A percentile compares a stretch with the other conserved stretches of the same genome.
Evolutionary conservation across 2,329 filamentous ascomycete genomes (phyloP).

Genomic region (Colletotrichum eremochloae): DNA sequence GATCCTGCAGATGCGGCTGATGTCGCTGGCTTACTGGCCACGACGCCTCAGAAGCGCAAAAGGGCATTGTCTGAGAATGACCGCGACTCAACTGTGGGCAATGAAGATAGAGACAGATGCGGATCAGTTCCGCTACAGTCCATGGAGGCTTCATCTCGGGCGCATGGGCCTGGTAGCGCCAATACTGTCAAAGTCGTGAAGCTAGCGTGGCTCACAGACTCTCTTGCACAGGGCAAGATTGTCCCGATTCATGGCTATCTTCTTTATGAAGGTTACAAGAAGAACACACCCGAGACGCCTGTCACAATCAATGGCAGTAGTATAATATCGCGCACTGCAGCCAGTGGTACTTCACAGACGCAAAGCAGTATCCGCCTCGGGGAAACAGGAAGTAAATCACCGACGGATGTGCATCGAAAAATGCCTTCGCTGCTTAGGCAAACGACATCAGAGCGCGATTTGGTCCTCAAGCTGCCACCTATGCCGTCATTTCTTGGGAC

Average conservation of each 20-base stretch:
- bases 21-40: not conserved
- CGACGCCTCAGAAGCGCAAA: not conserved
- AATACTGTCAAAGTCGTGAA: conserved; percentile 65
- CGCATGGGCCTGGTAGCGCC: conserved; percentile 42
- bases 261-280: conserved; percentile 64
- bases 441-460: conserved; percentile 84
- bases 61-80: conserved; percentile 42
- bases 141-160: not conserved
- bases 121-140: not conserved
- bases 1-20: conserved; percentile 57
- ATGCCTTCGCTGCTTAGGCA: conserved; percentile 68
- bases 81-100: conserved; percentile 45
- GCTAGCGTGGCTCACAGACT: conserved; percentile 70
- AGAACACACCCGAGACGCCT: not conserved
- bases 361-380: not conserved
- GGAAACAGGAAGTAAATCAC: not conserved
- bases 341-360: not conserved
- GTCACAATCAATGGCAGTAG: conserved; percentile 34
- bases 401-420: not conserved
- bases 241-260: conserved; percentile 65
- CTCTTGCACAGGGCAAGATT: conserved; percentile 57
- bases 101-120: conserved; percentile 8
- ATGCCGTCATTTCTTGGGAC: conserved; percentile 66
- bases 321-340: conserved; percentile 44
- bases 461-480: conserved; percentile 66